These are phyloP conservation scores for cucumber (Cucumis sativus) DNA, from an alignment of 306 rosid genomes.

Conservation along the genomic window Cucumber_9930_V3 NC_026655.2:25652501-25653000, in stretches of 20 bases:
- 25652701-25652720: neutral
- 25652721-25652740: neutral
- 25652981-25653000: neutral
- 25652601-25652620: neutral
- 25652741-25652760: too few relatives aligned
- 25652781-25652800: neutral
- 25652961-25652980: neutral
- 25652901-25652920: slow-evolving; percentile 3
- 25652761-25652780: neutral
- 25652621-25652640: neutral
- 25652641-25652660: too few relatives aligned
- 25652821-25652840: neutral
- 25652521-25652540: slow-evolving; percentile 72
- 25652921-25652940: slow-evolving; percentile 20
- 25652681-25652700: neutral
- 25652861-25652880: neutral
- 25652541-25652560: slow-evolving; percentile 91
- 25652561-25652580: neutral
- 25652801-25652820: neutral
- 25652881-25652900: slow-evolving; percentile 8
- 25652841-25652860: neutral
- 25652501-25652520: slow-evolving; percentile 49
- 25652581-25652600: neutral
- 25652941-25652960: slow-evolving; percentile 15
- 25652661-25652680: neutral